phyloP scores from a whole-genome alignment of 805 yeast genomes.

The Pichia insulana region DNA sequence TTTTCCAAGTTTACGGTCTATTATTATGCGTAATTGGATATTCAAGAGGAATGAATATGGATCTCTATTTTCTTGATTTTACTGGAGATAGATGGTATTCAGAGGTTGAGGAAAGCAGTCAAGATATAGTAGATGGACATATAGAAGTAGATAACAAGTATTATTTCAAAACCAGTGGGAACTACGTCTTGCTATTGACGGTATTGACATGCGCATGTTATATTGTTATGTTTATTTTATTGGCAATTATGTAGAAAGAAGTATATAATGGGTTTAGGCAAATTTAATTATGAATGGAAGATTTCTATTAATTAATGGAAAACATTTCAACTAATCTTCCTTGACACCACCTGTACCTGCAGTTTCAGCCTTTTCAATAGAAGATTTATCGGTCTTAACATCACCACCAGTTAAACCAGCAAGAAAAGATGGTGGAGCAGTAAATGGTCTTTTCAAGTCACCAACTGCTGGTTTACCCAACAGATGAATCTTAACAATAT shows the following conservation, averaged over 20 bases:
- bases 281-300: not conserved
- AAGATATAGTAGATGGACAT: conserved; percentile 3
- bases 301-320: not conserved
- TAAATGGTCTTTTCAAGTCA: conserved; percentile 94
- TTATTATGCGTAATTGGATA: conserved; percentile 34
- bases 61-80: conserved; percentile 25
- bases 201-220: conserved; percentile 44
- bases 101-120: conserved; percentile 9
- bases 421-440: conserved; percentile 65
- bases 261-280: not conserved
- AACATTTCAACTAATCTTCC: conserved; percentile 51
- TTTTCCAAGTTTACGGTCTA: conserved; percentile 54
- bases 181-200: conserved; percentile 45
- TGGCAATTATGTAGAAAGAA: conserved; percentile 31
- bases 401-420: conserved; percentile 41
- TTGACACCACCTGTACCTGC: conserved; percentile 85
- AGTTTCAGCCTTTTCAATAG: conserved; percentile 76
- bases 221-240: conserved; percentile 40
- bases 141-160: conserved; percentile 13
- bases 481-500: conserved; percentile 84
- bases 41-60: conserved; percentile 24
- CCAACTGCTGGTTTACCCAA: conserved; percentile 78
- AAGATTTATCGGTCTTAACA: conserved; percentile 75
- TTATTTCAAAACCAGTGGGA: conserved; percentile 54
- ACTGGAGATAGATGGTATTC: conserved; percentile 16